Evolutionary conservation across 805 yeast genomes (phyloP), one percentile per base, ranked within the genome.

Genomic region (Maudiozyma barnettii): DNA sequence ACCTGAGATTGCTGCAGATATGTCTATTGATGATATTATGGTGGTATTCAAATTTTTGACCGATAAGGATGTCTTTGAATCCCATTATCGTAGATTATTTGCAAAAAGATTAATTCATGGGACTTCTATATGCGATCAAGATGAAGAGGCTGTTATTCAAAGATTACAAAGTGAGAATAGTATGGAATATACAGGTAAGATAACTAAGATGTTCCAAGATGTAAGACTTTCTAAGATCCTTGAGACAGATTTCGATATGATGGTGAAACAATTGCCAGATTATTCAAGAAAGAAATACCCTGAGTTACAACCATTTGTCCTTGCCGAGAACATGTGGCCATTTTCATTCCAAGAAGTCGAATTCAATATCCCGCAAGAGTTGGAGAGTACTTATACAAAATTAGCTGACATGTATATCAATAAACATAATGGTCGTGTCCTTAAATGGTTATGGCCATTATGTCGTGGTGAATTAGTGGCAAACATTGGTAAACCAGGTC

Each of bases 371-470:
- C 97, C 99, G 1, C 64, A 72, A 5, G 84, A 79, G 52, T 72
- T 95, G 49, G 63, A 71, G 48, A 72, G 73, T 38, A 77, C 95
- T 1, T 78, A 82, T 56, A 78, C 81, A 45, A 77, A 77, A 46
- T 79, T 91, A 47, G 80, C 80, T 48, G 73, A 76, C 38, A 73
- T 84, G 50, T 95, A 91, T 65, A 73, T 77, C 39, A 70, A 73
- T 33, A 82, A 84, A 58, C 97, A 91, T 65, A 78, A 73, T 51
- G 97, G 97, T 12, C 77, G 98, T 65, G 81, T 87, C 53, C 76
- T 93, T 57, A 84, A 86, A 60, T 93, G 99, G 99, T 76, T 91
- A 50, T 93, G 97, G 97, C 84, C 88, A 57, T 79, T 87, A 61
- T 87, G 95, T 42, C 84, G 91, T 64, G 93, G 95, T 50, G 99